Conservation (phyloP, 805 yeast genomes). For the Cyberlindnera maritima region DNA sequence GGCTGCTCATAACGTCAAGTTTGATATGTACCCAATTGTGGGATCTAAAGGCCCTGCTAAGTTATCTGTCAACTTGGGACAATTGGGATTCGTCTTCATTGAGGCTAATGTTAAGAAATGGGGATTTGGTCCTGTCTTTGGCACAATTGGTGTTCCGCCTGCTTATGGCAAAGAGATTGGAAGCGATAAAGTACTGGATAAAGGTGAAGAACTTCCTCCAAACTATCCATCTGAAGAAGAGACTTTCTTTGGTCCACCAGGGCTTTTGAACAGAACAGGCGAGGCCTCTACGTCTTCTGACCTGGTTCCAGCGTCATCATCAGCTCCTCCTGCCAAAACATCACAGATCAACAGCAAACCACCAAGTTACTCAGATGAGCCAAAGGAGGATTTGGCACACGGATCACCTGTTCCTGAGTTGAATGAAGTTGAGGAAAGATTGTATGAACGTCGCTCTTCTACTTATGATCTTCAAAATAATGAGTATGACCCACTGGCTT, state of each 20-base stretch:
- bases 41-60: slow-evolving; percentile 83
- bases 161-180: slow-evolving; percentile 39
- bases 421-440: slow-evolving; percentile 16
- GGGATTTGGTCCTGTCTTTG: slow-evolving; percentile 57
- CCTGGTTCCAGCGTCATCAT: neutral
- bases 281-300: slow-evolving; percentile 1
- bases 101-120: slow-evolving; percentile 85
- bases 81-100: slow-evolving; percentile 72
- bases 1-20: slow-evolving; percentile 72
- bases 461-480: slow-evolving; percentile 32
- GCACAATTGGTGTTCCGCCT: slow-evolving; percentile 45
- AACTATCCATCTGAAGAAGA: slow-evolving; percentile 61
- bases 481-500: slow-evolving; percentile 14
- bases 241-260: slow-evolving; percentile 55
- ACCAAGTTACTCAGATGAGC: slow-evolving; percentile 28
- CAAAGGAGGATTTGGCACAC: slow-evolving; percentile 15
- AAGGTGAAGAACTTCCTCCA: slow-evolving; percentile 74
- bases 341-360: slow-evolving; percentile 18
- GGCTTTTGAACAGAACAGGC: slow-evolving; percentile 9
- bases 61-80: slow-evolving; percentile 88
- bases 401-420: neutral
- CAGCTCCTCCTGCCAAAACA: slow-evolving; percentile 6
- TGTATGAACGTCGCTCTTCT: slow-evolving; percentile 35
- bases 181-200: slow-evolving; percentile 57
- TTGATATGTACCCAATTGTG: slow-evolving; percentile 78